Evolutionary conservation across 805 yeast species (phyloP), one percentile per base, ranked within the genome.

Genomic region (Monosporozyma servazzii): DNA sequence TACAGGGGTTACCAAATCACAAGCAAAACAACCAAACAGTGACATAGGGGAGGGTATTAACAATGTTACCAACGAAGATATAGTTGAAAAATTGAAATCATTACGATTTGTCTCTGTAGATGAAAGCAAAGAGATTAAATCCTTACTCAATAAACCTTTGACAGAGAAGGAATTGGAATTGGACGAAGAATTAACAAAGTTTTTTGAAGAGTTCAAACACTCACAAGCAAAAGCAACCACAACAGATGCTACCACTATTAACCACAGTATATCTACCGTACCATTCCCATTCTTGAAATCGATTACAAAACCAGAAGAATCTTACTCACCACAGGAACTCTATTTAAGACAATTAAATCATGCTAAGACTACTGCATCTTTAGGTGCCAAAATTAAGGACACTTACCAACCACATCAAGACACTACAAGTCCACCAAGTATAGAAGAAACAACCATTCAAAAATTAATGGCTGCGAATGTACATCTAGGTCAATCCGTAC

Each of bases 401-500:
- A 82, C 86, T 6, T 88, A 87, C 64, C 68, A 71, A 49, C 95
- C 96, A 17, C 81, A 82, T 62, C 74, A 77, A 54, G 86, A 86
- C 54, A 72, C 83, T 30, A 72, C 74, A 45, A 69, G 73, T 23
- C 96, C 96, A 17, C 71, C 77, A 36, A 59, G 73, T 13, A 72
- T 80, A 21, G 68, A 76, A 21, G 79, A 86, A 51, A 65, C 87
- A 11, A 76, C 91, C 2, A 73, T 89, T 37, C 73, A 88, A 30
- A 81, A 81, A 52, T 75, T 93, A 49, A 67, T 91, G 68, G 91
- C 96, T 3, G 88, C 97, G 0, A 97, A 96, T 49, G 91, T 91
- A 45, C 99, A 93, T 68, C 73, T 93, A 58, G 99, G 99, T 29
- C 97, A 91, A 60, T 78, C 96, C n/a, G 84, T 80, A 36, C 74